Evolutionary conservation across 2,329 filamentous ascomycete species (phyloP).

Genomic region (Setomelanomma holmii): DNA sequence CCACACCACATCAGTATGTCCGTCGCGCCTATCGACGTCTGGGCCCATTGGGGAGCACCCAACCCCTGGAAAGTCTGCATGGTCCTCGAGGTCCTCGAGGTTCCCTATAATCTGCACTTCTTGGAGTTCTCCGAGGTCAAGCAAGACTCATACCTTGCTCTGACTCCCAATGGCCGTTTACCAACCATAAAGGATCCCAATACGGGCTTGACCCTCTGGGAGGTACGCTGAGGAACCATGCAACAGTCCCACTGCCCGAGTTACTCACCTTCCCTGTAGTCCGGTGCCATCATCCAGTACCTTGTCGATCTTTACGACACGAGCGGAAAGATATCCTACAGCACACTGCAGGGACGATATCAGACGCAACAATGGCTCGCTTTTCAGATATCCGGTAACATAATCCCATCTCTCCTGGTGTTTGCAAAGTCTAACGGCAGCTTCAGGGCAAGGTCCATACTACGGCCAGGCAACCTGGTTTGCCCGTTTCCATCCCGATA

Average conservation of each 20-base stretch:
- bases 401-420: no score
- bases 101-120: neutral
- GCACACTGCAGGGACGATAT: constrained; percentile 29
- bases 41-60: no score
- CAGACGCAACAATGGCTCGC: constrained; percentile 35
- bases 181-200: constrained; percentile 22
- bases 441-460: constrained; percentile 37
- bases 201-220: constrained; percentile 37
- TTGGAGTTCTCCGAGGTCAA: constrained; percentile 28
- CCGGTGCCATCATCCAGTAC: constrained; percentile 50
- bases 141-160: constrained; percentile 40
- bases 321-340: constrained; percentile 28
- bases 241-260: no score
- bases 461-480: constrained; percentile 54
- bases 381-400: constrained; percentile 38
- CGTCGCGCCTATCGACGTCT: no score
- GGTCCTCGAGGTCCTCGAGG: neutral
- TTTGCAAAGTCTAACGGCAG: neutral
- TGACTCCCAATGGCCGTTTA: constrained; percentile 53
- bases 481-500: constrained; percentile 49
- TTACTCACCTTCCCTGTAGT: no score
- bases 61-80: constrained; percentile 1
- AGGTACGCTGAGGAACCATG: constrained; percentile 51
- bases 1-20: no score
- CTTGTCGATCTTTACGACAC: constrained; percentile 45